These are phyloP conservation scores for Fusarium sp. DNA, from an alignment of 2,329 filamentous ascomycete species.

Conservation along the genomic window DNA sequence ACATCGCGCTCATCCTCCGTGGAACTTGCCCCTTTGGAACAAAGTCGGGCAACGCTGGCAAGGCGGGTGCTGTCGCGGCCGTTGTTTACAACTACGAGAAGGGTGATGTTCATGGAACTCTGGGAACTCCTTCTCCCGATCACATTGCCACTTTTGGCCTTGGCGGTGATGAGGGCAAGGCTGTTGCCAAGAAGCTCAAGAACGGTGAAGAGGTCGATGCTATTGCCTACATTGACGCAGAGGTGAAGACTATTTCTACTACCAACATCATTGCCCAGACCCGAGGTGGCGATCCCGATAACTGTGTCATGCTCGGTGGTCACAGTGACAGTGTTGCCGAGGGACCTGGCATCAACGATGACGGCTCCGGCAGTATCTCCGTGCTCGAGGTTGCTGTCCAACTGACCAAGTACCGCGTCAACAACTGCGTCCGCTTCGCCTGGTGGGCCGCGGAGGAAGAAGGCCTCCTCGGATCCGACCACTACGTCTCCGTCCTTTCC, in stretches of 20 bases:
- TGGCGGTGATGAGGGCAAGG: constrained; percentile 67
- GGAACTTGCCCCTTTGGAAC: constrained; percentile 78
- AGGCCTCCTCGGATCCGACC: constrained; percentile 72
- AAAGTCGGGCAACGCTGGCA: constrained; percentile 76
- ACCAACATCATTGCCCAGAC: constrained; percentile 75
- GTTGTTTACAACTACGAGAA: constrained; percentile 80
- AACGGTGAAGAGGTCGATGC: constrained; percentile 63
- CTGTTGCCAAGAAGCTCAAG: constrained; percentile 66
- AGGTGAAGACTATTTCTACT: constrained; percentile 66
- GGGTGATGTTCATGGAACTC: constrained; percentile 73
- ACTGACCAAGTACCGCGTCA: constrained; percentile 67
- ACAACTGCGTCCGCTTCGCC: constrained; percentile 75
- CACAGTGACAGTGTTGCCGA: constrained; percentile 73
- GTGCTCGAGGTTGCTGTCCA: constrained; percentile 73
- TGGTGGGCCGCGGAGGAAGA: constrained; percentile 78
- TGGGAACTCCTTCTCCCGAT: constrained; percentile 69
- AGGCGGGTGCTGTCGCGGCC: constrained; percentile 76
- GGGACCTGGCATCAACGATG: constrained; percentile 82
- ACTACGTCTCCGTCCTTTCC: constrained; percentile 68
- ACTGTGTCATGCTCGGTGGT: constrained; percentile 74
- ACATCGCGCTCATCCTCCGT: constrained; percentile 77
- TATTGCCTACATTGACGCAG: constrained; percentile 70
- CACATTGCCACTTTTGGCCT: constrained; percentile 78
- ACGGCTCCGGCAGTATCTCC: constrained; percentile 75
- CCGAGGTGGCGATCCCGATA: constrained; percentile 67